Conservation (phyloP, 805 yeast species). For the Kuraishia hungarica region DNA sequence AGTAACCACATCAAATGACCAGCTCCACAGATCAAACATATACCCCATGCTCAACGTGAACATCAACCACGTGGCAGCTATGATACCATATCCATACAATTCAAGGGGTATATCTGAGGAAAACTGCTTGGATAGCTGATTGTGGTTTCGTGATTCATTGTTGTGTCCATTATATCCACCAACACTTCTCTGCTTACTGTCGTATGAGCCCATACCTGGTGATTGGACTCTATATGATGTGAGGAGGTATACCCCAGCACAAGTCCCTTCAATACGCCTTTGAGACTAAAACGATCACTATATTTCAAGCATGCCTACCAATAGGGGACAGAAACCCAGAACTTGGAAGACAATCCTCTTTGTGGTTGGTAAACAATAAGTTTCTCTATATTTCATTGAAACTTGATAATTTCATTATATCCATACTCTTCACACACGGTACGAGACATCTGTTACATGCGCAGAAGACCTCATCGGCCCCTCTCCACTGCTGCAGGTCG, state of each 20-base stretch:
- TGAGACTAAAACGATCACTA: neutral
- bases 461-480: neutral
- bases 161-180: neutral
- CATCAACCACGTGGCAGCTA: slow-evolving; percentile 16
- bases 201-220: slow-evolving; percentile 1
- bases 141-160: neutral
- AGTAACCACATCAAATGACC: slow-evolving; percentile 9
- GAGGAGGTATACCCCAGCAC: too few relatives aligned
- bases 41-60: slow-evolving; percentile 20
- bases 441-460: neutral
- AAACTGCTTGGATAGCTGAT: neutral
- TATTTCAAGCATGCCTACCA: neutral
- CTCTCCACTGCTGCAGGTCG: neutral
- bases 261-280: neutral
- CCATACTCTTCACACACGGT: neutral
- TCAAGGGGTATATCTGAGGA: slow-evolving; percentile 5
- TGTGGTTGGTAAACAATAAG: neutral
- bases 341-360: too few relatives aligned
- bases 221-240: too few relatives aligned
- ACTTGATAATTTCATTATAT: neutral
- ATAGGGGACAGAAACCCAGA: neutral
- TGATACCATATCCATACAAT: slow-evolving; percentile 17
- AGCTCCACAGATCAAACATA: slow-evolving; percentile 20
- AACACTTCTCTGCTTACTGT: neutral
- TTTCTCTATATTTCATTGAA: neutral